These are phyloP conservation scores for Lactarius tabidus DNA, from an alignment of 768 basidiomycete species.

Conservation along the genomic window DNA sequence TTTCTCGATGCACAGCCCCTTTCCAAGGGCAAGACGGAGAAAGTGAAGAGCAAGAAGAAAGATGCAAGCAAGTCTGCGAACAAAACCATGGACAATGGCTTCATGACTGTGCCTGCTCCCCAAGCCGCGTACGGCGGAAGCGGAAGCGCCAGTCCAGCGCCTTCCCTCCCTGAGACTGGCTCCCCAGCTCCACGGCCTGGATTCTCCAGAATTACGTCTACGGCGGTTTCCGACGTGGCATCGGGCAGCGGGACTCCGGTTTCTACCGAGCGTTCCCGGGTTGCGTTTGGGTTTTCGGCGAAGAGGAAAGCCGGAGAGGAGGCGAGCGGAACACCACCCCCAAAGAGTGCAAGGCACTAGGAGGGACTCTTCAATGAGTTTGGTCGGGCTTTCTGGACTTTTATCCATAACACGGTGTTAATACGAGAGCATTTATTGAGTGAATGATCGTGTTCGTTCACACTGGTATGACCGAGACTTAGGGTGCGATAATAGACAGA, in stretches of 20 bases:
- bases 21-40: slow-evolving; percentile 80
- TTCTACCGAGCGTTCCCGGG: slow-evolving; percentile 62
- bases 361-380: neutral
- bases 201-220: slow-evolving; percentile 71
- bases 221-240: slow-evolving; percentile 45
- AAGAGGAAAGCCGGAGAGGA: slow-evolving; percentile 82
- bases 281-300: slow-evolving; percentile 70
- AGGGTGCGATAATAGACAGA: neutral
- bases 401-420: slow-evolving; percentile 16
- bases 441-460: neutral
- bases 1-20: slow-evolving; percentile 79
- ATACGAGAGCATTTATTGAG: slow-evolving; percentile 6
- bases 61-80: slow-evolving; percentile 51
- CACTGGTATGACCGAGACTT: neutral
- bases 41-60: slow-evolving; percentile 76
- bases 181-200: slow-evolving; percentile 70
- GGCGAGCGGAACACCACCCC: slow-evolving; percentile 57
- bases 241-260: slow-evolving; percentile 49
- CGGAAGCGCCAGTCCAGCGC: slow-evolving; percentile 41
- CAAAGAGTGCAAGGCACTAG: slow-evolving; percentile 43
- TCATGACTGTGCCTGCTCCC: slow-evolving; percentile 70
- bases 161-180: slow-evolving; percentile 40
- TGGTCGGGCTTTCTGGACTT: neutral
- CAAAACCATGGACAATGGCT: slow-evolving; percentile 51
- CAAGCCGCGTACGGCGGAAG: slow-evolving; percentile 38